Evolutionary conservation across 495 filamentous ascomycete genomes (phyloP).

Genomic region (Tuber borchii): DNA sequence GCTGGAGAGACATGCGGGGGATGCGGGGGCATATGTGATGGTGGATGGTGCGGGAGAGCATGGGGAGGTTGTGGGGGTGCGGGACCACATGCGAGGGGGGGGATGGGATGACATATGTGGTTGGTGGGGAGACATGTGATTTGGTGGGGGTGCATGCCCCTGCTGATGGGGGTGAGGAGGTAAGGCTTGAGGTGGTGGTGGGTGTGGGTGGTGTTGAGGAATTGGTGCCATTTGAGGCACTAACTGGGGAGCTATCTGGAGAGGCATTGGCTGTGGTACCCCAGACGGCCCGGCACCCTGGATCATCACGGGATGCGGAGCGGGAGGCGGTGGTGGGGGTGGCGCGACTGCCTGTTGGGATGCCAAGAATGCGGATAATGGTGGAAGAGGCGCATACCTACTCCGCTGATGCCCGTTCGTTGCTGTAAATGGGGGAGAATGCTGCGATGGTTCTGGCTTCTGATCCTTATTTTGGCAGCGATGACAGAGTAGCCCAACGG

Average conservation of each 20-base stretch:
- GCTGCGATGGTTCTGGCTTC: constrained; percentile 25
- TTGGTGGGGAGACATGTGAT: constrained; percentile 6
- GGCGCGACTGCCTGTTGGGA: constrained; percentile 30
- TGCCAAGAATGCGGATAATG: constrained; percentile 36
- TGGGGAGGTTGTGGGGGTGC: constrained; percentile 24
- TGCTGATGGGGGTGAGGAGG: constrained; percentile 28
- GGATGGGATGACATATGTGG: constrained; percentile 31
- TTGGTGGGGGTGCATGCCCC: constrained; percentile 26
- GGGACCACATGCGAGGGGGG: constrained; percentile 30
- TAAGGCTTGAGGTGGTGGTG: constrained; percentile 20
- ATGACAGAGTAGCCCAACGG: constrained; percentile 34
- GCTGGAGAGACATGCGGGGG: constrained; percentile 26
- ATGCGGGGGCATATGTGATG: constrained; percentile 34
- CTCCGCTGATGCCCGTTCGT: constrained; percentile 18
- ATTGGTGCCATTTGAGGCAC: constrained; percentile 29
- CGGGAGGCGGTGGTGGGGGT: constrained; percentile 28
- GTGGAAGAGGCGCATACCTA: constrained; percentile 37
- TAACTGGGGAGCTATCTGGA: constrained; percentile 20
- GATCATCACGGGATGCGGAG: constrained; percentile 27
- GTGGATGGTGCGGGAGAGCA: constrained; percentile 24
- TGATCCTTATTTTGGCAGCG: constrained; percentile 34
- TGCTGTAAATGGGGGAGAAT: constrained; percentile 20
- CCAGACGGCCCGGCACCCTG: constrained; percentile 22
- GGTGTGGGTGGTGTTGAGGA: constrained; percentile 35
- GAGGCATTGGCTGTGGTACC: constrained; percentile 27